These are phyloP conservation scores for Penstemon barbatus DNA, from an alignment of 257 asterid species.

Conservation along the genomic window DNA sequence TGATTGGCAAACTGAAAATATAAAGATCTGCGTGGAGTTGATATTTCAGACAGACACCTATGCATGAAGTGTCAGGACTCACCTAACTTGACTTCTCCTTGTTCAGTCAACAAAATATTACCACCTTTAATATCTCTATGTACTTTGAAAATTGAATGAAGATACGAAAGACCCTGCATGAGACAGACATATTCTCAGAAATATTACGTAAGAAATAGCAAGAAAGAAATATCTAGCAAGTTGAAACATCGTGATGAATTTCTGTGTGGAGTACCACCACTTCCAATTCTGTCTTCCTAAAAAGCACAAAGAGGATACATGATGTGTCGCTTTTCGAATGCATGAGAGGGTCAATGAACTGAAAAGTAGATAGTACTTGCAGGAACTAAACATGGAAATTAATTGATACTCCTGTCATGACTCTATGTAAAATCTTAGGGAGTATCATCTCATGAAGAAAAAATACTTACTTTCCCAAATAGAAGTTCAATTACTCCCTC, in stretches of 20 bases:
- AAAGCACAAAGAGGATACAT: not conserved
- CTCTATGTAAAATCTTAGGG: not conserved
- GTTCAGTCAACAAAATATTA: slow-evolving; percentile 87
- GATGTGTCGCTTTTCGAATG: not conserved
- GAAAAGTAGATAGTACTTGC: slow-evolving; percentile 9
- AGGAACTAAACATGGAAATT: slow-evolving; percentile 15
- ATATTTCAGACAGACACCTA: slow-evolving; percentile 17
- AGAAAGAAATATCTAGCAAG: slow-evolving; percentile 25
- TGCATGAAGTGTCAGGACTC: slow-evolving; percentile 37
- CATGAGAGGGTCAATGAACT: not conserved
- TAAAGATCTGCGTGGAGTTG: slow-evolving; percentile 2
- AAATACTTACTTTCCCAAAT: not conserved
- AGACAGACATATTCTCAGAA: slow-evolving; percentile 32
- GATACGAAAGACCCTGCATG: slow-evolving; percentile 84
- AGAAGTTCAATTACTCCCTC: too few relatives aligned
- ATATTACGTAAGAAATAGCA: slow-evolving; percentile 20
- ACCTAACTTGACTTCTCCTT: slow-evolving; percentile 99
- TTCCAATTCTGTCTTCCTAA: slow-evolving; percentile 7
- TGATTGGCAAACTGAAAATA: slow-evolving; percentile 18
- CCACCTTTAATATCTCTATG: slow-evolving; percentile 99
- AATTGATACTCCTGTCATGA: not conserved
- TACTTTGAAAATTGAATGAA: slow-evolving; percentile 98
- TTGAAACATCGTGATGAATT: slow-evolving; percentile 2
- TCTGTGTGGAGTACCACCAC: slow-evolving; percentile 7
- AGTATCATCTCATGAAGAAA: slow-evolving; percentile 11